These are phyloP conservation scores for Decorospora gaudefroyi DNA, from an alignment of 2,329 filamentous ascomycete genomes.

Conservation along the genomic window DNA sequence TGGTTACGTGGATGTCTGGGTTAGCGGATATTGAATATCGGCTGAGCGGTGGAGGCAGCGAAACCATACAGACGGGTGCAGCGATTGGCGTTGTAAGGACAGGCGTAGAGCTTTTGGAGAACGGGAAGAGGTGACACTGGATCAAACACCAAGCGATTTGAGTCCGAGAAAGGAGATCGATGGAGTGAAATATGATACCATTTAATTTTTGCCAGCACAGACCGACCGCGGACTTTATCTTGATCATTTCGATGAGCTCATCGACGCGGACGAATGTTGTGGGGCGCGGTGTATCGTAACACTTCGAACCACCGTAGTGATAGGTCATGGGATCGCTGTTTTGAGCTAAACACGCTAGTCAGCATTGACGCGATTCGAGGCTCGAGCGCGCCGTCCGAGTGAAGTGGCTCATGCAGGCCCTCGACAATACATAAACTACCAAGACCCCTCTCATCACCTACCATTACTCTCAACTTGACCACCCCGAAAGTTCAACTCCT, in stretches of 20 bases:
- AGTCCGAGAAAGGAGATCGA: not conserved
- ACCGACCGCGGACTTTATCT: not conserved
- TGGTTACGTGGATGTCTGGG: constrained; percentile 89
- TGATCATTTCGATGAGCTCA: not conserved
- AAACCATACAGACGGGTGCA: constrained; percentile 88
- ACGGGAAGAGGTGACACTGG: constrained; percentile 33
- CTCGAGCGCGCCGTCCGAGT: constrained; percentile 11
- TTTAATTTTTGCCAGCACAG: constrained; percentile 1
- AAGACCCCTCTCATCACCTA: not conserved
- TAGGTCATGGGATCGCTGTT: constrained; percentile 12
- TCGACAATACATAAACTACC: constrained; percentile 9
- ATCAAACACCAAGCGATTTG: not conserved
- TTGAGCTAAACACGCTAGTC: constrained; percentile 17
- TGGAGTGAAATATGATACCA: constrained; percentile 16
- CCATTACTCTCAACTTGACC: not conserved
- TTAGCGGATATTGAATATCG: constrained; percentile 92
- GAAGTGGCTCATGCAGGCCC: constrained; percentile 8
- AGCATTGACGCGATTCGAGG: constrained; percentile 14
- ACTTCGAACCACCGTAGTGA: constrained; percentile 7
- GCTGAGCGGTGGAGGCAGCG: constrained; percentile 82
- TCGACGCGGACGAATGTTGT: not conserved
- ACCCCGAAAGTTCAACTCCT: not conserved
- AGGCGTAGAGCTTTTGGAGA: constrained; percentile 71
- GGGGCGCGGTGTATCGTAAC: constrained; percentile 10
- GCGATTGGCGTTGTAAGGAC: constrained; percentile 85